Conservation (phyloP, 305 asterid species). For the Caryopteris hybrid region DNA sequence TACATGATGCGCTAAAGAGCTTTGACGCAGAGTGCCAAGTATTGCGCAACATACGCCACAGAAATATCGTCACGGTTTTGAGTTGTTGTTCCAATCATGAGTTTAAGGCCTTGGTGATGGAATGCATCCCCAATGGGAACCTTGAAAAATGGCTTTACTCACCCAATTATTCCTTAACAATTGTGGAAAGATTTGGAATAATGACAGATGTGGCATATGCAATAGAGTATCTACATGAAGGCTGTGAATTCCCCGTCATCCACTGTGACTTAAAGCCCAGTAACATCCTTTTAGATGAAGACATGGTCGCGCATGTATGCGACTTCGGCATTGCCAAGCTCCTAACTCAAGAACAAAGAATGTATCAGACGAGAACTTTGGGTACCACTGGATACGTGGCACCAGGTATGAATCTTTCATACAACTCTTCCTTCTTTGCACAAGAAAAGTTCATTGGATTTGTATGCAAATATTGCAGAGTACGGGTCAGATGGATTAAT, state of each 20-base stretch:
- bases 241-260: not conserved
- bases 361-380: not conserved
- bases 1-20: not conserved
- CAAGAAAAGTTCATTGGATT: no score
- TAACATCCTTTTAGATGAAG: not conserved
- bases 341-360: not conserved
- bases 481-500: constrained; percentile 4
- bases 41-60: not conserved
- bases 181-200: not conserved
- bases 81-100: not conserved
- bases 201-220: constrained; percentile 4
- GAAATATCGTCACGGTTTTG: not conserved
- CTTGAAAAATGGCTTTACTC: not conserved
- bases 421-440: no score
- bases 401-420: not conserved
- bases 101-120: not conserved
- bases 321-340: constrained; percentile 9
- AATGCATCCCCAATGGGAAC: not conserved
- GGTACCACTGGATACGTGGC: constrained; percentile 10
- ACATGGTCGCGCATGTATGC: constrained; percentile 6
- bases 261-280: constrained; percentile 5
- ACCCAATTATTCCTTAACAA: not conserved
- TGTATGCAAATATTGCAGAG: no score
- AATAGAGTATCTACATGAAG: not conserved
- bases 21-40: not conserved